Evolutionary conservation across 768 basidiomycete genomes (phyloP).

Genomic region (Tricholoma matsutake): DNA sequence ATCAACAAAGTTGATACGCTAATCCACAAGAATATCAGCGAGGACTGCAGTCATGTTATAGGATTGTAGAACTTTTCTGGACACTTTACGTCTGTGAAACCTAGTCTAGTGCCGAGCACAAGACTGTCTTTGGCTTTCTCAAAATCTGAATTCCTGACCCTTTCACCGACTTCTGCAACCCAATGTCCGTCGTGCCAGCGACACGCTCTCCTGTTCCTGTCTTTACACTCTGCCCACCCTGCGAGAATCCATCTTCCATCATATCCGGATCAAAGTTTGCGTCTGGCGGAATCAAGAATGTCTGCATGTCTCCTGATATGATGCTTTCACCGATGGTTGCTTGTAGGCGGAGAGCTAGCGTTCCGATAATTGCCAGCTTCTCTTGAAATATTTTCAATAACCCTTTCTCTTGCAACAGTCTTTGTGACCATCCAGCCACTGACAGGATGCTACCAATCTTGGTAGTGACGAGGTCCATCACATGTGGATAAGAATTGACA

Average conservation of each 20-base stretch:
- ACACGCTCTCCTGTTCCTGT: conserved; percentile 4
- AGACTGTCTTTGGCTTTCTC: conserved; percentile 19
- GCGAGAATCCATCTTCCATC: conserved; percentile 18
- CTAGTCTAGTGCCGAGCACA: conserved; percentile 11
- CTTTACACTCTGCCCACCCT: neutral
- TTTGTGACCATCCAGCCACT: conserved; percentile 4
- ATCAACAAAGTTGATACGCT: no score
- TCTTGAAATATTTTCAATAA: conserved; percentile 2
- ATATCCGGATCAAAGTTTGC: conserved; percentile 1
- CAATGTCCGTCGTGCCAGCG: conserved; percentile 20
- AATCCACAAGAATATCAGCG: no score
- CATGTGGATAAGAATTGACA: neutral
- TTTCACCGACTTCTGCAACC: conserved; percentile 9
- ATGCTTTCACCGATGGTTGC: conserved; percentile 9
- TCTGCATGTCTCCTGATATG: conserved; percentile 12
- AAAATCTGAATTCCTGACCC: conserved; percentile 4
- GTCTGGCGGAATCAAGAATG: neutral
- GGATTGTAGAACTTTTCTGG: neutral
- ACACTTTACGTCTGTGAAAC: neutral
- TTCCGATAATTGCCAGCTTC: conserved; percentile 7
- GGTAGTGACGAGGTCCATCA: neutral
- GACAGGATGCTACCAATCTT: neutral
- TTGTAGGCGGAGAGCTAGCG: conserved; percentile 11
- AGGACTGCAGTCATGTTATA: no score
- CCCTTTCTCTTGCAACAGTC: neutral